These are phyloP conservation scores for Kuraishia floccosa DNA, from an alignment of 805 yeast species.

Conservation along the genomic window DNA sequence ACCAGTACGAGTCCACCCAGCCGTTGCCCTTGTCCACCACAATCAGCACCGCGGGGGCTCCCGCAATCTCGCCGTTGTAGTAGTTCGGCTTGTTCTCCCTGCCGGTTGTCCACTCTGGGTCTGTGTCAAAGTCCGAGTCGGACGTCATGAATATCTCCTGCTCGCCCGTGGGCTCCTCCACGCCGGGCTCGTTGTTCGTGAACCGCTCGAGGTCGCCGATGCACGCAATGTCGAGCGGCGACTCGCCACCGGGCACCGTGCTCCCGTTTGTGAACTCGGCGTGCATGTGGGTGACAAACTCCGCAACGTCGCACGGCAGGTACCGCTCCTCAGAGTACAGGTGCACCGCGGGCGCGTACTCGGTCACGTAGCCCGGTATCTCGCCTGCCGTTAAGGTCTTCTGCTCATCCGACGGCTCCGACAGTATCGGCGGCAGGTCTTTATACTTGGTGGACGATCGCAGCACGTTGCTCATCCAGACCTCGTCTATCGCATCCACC, in stretches of 20 bases:
- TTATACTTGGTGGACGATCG: constrained; percentile 8
- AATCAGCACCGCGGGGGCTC: constrained; percentile 74
- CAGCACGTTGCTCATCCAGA: constrained; percentile 5
- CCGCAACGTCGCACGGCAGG: constrained; percentile 69
- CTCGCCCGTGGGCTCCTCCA: too few relatives aligned
- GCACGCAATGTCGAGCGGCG: constrained; percentile 16
- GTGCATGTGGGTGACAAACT: constrained; percentile 58
- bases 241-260: constrained; percentile 13
- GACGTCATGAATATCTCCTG: constrained; percentile 48
- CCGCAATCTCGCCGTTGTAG: constrained; percentile 54
- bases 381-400: constrained; percentile 36
- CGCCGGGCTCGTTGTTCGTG: too few relatives aligned
- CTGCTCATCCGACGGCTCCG: constrained; percentile 20
- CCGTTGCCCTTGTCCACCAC: constrained; percentile 92
- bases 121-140: constrained; percentile 52
- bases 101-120: constrained; percentile 86
- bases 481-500: constrained; percentile 1
- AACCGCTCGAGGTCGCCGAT: constrained; percentile 21
- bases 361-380: constrained; percentile 52
- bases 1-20: constrained; percentile 94
- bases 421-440: constrained; percentile 23
- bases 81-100: constrained; percentile 52
- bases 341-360: constrained; percentile 69
- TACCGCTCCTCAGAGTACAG: constrained; percentile 83
- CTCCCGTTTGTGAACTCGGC: constrained; percentile 42